phyloP scores from a whole-genome alignment of 2,329 filamentous ascomycete genomes.

The Microcyclospora pomicola region DNA sequence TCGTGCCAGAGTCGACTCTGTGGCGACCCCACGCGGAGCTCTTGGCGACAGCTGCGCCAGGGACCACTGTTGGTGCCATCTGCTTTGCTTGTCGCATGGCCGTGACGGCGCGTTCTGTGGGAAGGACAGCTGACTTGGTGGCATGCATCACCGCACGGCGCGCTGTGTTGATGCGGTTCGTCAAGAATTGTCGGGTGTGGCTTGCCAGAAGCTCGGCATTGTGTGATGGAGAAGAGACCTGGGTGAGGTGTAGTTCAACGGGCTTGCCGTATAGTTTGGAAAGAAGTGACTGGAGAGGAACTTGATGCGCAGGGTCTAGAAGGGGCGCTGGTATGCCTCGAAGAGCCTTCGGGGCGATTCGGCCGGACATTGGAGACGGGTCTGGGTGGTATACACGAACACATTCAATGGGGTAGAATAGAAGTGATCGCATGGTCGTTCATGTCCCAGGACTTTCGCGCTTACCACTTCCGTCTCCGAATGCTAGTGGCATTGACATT shows the following conservation, averaged over 20 bases:
- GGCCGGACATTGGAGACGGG: not conserved
- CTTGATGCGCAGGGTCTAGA: slow-evolving; percentile 7
- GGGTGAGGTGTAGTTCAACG: slow-evolving; percentile 17
- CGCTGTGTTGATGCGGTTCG: slow-evolving; percentile 15
- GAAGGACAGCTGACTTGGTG: slow-evolving; percentile 19
- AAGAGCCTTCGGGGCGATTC: too few relatives aligned
- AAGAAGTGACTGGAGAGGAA: slow-evolving; percentile 12
- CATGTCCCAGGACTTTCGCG: slow-evolving; percentile 1
- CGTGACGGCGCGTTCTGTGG: slow-evolving; percentile 12
- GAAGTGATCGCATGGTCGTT: not conserved
- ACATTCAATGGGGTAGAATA: not conserved
- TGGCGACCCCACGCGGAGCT: slow-evolving; percentile 12
- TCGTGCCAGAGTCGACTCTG: slow-evolving; percentile 9
- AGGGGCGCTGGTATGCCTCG: slow-evolving; percentile 1
- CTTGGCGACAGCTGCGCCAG: slow-evolving; percentile 4
- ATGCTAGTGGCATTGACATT: too few relatives aligned
- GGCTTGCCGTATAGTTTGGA: slow-evolving; percentile 17
- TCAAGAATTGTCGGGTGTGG: slow-evolving; percentile 16
- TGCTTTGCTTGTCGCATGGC: slow-evolving; percentile 14
- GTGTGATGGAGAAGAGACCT: slow-evolving; percentile 16
- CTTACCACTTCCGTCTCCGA: not conserved
- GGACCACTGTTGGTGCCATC: slow-evolving; percentile 7
- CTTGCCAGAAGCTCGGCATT: slow-evolving; percentile 19
- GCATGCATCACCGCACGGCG: slow-evolving; percentile 20
- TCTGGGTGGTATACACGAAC: not conserved